Conservation (phyloP, 2,329 filamentous ascomycete species). For the Keithomyces neogunnii region DNA sequence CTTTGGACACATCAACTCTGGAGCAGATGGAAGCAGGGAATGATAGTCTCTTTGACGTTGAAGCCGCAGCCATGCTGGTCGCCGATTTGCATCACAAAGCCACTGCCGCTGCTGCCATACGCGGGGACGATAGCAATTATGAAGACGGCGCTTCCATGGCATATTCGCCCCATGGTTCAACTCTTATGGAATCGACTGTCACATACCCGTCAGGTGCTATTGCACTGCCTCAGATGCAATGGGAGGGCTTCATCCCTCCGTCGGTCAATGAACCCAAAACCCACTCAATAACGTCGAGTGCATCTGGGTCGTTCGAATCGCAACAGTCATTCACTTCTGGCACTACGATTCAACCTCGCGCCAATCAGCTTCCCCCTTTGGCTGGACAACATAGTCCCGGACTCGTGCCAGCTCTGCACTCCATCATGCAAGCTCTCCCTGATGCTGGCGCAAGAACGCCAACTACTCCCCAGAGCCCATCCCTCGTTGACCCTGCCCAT, state of each 20-base stretch:
- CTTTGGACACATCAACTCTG: constrained; percentile 75
- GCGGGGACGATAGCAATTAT: constrained; percentile 45
- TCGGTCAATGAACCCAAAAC: constrained; percentile 63
- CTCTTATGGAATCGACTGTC: constrained; percentile 69
- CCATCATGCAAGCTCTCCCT: constrained; percentile 65
- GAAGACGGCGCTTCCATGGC: constrained; percentile 54
- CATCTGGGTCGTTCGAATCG: constrained; percentile 59
- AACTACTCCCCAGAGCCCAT: constrained; percentile 61
- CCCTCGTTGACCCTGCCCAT: constrained; percentile 57
- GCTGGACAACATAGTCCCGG: constrained; percentile 54
- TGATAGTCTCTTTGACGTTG: constrained; percentile 88
- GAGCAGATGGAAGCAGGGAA: constrained; percentile 89
- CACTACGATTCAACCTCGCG: constrained; percentile 47
- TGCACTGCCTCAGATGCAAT: constrained; percentile 77
- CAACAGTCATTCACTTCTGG: constrained; percentile 54
- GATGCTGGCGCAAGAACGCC: constrained; percentile 62
- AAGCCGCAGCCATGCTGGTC: constrained; percentile 97
- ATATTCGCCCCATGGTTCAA: constrained; percentile 62
- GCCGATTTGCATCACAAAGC: constrained; percentile 96
- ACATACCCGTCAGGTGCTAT: constrained; percentile 72
- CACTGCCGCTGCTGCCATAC: constrained; percentile 61
- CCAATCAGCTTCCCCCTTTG: constrained; percentile 58
- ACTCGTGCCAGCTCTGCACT: constrained; percentile 57
- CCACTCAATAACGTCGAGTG: constrained; percentile 61
- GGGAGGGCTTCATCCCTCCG: constrained; percentile 80